A percentile compares a stretch with the other conserved stretches of the same genome.
Evolutionary conservation across 108 stramenopile genomes (phyloP).

Genomic region (Stephanodiscus minutulus): DNA sequence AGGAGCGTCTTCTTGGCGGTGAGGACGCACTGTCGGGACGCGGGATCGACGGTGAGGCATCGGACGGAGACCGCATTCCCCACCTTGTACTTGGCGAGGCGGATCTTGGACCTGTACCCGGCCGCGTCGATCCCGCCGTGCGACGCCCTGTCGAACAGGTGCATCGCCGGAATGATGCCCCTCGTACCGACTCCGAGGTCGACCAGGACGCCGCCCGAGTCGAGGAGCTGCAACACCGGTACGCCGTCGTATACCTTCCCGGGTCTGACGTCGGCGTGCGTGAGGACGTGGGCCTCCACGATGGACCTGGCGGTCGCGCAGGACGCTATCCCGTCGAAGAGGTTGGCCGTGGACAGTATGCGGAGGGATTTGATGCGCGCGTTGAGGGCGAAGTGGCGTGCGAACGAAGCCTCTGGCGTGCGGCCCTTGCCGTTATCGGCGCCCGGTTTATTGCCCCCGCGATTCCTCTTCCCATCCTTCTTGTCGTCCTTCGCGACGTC

Average conservation of each 20-base stretch:
- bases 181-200: conserved; percentile 68
- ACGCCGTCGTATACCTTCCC: conserved; percentile 76
- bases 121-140: conserved; percentile 47
- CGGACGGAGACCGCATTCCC: conserved; percentile 80
- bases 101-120: conserved; percentile 67
- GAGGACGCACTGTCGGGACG: conserved; percentile 63
- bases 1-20: conserved; percentile 83
- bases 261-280: conserved; percentile 70
- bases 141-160: conserved; percentile 64
- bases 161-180: conserved; percentile 72
- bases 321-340: conserved; percentile 77
- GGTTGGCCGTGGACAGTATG: conserved; percentile 67
- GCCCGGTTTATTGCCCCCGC: neutral
- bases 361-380: conserved; percentile 64
- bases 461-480: conserved; percentile 28
- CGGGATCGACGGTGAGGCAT: conserved; percentile 66
- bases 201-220: conserved; percentile 70
- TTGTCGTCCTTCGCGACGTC: conserved; percentile 36
- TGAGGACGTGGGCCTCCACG: conserved; percentile 77
- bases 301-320: conserved; percentile 77
- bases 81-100: conserved; percentile 69
- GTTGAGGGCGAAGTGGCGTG: conserved; percentile 73
- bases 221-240: conserved; percentile 59
- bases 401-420: conserved; percentile 61
- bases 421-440: conserved; percentile 8